These are phyloP conservation scores for Atkinsonella texensis DNA, from an alignment of 2,329 filamentous ascomycete genomes.

Conservation along the genomic window DNA sequence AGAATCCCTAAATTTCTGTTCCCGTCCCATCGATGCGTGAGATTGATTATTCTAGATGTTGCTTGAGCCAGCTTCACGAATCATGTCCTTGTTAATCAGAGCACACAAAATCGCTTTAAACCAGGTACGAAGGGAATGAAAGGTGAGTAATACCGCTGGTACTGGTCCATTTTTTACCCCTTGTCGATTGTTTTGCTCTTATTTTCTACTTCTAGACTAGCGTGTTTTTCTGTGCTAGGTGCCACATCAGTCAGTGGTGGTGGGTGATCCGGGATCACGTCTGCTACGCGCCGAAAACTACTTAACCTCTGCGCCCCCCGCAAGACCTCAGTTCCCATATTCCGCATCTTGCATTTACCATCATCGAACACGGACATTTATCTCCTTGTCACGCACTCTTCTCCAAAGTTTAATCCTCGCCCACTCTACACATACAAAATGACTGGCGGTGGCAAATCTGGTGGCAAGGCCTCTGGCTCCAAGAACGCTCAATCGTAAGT, in stretches of 20 bases:
- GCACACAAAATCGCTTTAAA: too few species aligned
- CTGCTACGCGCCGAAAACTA: slow-evolving; percentile 39
- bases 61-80: too few species aligned
- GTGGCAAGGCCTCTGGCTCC: slow-evolving; percentile 97
- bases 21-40: too few species aligned
- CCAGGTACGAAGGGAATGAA: too few species aligned
- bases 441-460: slow-evolving; percentile 99
- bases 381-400: slow-evolving; percentile 1
- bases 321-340: slow-evolving; percentile 23
- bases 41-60: too few species aligned
- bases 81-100: too few species aligned
- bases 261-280: slow-evolving; percentile 40
- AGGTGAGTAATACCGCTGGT: too few species aligned
- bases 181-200: slow-evolving; percentile 9
- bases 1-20: too few species aligned
- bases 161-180: slow-evolving; percentile 18
- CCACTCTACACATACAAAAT: slow-evolving; percentile 57
- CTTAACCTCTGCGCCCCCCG: slow-evolving; percentile 40
- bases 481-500: slow-evolving; percentile 99
- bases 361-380: slow-evolving; percentile 24
- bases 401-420: slow-evolving; percentile 9
- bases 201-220: slow-evolving; percentile 23
- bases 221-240: slow-evolving; percentile 5
- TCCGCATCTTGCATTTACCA: slow-evolving; percentile 23
- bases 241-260: slow-evolving; percentile 2